Percentiles rank a stretch among this genome's conserved stretches.
Evolutionary conservation across 1,139 yeast species (phyloP).

Genomic region (Nadsonia starkeyi-henricii): DNA sequence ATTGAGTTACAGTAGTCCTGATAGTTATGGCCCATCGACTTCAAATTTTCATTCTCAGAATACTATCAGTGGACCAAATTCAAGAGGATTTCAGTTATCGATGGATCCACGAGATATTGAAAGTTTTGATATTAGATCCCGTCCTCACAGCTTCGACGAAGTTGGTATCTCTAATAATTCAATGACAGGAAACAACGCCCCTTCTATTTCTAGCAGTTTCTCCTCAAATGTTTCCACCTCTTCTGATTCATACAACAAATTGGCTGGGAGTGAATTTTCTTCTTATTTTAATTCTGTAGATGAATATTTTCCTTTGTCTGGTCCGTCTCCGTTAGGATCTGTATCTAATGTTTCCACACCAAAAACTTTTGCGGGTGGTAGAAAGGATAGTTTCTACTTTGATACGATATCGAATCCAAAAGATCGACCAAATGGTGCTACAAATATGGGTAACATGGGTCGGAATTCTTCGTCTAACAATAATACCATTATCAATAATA

Average conservation of each 20-base stretch:
- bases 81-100: slow-evolving; percentile 19
- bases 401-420: neutral
- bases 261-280: neutral
- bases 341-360: neutral
- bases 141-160: neutral
- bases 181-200: neutral
- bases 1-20: slow-evolving; percentile 1
- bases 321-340: neutral
- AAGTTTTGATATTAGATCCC: slow-evolving; percentile 16
- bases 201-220: neutral
- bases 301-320: neutral
- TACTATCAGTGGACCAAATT: slow-evolving; percentile 3
- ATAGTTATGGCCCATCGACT: slow-evolving; percentile 5
- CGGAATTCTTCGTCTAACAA: no score
- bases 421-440: neutral
- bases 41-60: slow-evolving; percentile 9
- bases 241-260: neutral
- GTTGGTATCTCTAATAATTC: neutral
- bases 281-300: neutral
- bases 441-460: neutral
- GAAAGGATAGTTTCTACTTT: neutral
- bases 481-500: neutral
- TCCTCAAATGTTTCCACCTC: neutral
- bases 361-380: neutral
- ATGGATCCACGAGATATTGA: slow-evolving; percentile 23